Conservation (phyloP, 495 filamentous ascomycete genomes). For the Penicillium pancosmium region DNA sequence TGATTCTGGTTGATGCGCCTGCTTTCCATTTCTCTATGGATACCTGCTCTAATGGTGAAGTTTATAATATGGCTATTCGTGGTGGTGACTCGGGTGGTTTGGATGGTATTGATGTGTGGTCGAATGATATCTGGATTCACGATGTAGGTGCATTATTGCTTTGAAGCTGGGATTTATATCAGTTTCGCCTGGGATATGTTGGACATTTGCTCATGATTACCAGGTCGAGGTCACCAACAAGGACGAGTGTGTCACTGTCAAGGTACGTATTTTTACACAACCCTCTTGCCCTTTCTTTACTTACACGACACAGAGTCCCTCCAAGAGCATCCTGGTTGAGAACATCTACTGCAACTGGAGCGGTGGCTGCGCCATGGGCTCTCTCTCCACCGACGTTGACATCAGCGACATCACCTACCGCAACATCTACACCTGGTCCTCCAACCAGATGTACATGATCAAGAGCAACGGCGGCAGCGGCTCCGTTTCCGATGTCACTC, state of each 20-base stretch:
- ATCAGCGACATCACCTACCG: constrained; percentile 53
- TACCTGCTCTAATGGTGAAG: constrained; percentile 49
- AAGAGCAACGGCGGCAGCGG: constrained; percentile 62
- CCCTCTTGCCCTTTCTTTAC: not conserved
- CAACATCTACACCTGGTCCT: constrained; percentile 54
- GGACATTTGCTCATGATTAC: constrained; percentile 9
- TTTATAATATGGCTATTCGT: constrained; percentile 58
- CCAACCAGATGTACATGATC: constrained; percentile 67
- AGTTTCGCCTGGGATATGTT: constrained; percentile 1
- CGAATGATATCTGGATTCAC: constrained; percentile 55
- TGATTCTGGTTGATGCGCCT: constrained; percentile 55
- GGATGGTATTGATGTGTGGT: constrained; percentile 56
- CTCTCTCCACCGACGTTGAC: constrained; percentile 37
- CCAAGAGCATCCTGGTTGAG: constrained; percentile 56
- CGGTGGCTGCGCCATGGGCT: constrained; percentile 57
- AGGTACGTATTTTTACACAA: constrained; percentile 28
- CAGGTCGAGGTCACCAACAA: constrained; percentile 58
- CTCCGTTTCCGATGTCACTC: constrained; percentile 51
- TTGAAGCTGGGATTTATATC: not conserved
- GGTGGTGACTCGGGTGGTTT: constrained; percentile 51
- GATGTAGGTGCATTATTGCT: constrained; percentile 34
- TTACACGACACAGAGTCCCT: constrained; percentile 34
- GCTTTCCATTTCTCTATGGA: constrained; percentile 53
- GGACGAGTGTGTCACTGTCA: constrained; percentile 58
- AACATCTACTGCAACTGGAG: constrained; percentile 62